phyloP scores from a whole-genome alignment of 2,329 filamentous ascomycete species.

The Pseudopyrenochaeta lycopersici region DNA sequence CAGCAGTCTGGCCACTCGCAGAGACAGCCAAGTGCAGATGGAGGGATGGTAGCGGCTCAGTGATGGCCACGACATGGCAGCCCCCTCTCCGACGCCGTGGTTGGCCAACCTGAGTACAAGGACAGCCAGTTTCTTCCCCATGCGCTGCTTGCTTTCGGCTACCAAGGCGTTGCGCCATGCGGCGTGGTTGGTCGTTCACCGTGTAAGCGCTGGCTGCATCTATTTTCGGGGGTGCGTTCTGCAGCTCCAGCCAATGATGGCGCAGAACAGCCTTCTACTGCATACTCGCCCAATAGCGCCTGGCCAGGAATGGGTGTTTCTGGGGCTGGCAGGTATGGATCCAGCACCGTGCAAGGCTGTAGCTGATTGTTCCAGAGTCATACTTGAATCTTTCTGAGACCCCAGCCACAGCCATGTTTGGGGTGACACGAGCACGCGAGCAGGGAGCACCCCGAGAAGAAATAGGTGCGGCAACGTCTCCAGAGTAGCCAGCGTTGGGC shows the following conservation, averaged over 20 bases:
- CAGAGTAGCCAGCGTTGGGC: background rate
- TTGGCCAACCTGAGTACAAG: conserved; percentile 34
- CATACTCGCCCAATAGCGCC: conserved; percentile 39
- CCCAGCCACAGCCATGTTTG: conserved; percentile 1
- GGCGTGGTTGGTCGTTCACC: conserved; percentile 41
- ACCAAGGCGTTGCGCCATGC: conserved; percentile 30
- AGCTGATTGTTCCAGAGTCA: conserved; percentile 9
- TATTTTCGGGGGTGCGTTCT: conserved; percentile 40
- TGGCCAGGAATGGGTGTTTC: conserved; percentile 9
- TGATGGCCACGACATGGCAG: conserved; percentile 45
- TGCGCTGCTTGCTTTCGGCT: conserved; percentile 30
- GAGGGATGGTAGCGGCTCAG: conserved; percentile 45
- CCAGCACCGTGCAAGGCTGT: conserved; percentile 10
- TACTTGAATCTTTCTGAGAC: background rate
- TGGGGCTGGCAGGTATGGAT: conserved; percentile 9
- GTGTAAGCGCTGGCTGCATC: conserved; percentile 43
- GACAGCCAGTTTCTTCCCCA: conserved; percentile 25
- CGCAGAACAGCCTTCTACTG: conserved; percentile 26
- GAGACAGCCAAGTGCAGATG: conserved; percentile 27
- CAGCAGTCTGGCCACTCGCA: conserved; percentile 43
- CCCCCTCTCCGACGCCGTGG: conserved; percentile 27
- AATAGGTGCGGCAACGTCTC: background rate
- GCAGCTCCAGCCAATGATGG: conserved; percentile 34
- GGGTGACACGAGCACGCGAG: background rate
- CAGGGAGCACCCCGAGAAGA: background rate